phyloP scores from a whole-genome alignment of 169 alveolate species.

The Plasmodium fragile region DNA sequence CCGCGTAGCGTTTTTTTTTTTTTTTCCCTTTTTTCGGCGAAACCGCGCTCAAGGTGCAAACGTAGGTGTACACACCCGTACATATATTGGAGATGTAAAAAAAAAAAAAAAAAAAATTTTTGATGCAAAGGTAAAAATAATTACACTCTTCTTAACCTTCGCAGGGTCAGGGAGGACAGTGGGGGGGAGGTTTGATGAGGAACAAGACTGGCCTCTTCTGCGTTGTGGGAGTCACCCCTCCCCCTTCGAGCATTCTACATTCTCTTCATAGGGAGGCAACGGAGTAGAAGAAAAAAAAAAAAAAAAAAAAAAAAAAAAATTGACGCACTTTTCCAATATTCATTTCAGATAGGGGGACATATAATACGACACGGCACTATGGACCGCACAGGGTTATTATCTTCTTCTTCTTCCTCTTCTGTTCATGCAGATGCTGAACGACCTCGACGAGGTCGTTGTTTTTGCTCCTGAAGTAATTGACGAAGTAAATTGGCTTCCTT shows the following conservation, averaged over 20 bases:
- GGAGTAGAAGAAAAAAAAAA: background rate
- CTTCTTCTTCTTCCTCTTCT: slow-evolving; percentile 8
- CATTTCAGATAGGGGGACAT: background rate
- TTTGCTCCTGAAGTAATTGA: slow-evolving; percentile 36
- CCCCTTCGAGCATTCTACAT: background rate
- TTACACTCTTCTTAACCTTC: background rate
- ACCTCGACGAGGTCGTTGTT: slow-evolving; percentile 51
- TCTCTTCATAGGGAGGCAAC: background rate
- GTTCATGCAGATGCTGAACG: slow-evolving; percentile 7
- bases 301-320: too few relatives aligned
- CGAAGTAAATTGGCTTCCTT: slow-evolving; percentile 28
- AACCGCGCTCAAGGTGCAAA: background rate
- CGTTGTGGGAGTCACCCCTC: background rate
- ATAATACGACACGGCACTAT: background rate
- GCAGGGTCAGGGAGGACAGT: background rate
- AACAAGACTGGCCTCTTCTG: background rate
- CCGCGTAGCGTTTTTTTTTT: background rate
- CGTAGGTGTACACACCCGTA: background rate
- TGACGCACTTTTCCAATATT: background rate
- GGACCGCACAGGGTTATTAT: background rate
- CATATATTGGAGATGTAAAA: background rate
- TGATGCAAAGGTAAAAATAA: background rate
- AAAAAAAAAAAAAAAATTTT: background rate
- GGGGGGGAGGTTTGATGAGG: background rate
- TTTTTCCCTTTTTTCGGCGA: background rate